Conservation (phyloP, 116 monocot species). For the Trichopus zeylanicus region DNA sequence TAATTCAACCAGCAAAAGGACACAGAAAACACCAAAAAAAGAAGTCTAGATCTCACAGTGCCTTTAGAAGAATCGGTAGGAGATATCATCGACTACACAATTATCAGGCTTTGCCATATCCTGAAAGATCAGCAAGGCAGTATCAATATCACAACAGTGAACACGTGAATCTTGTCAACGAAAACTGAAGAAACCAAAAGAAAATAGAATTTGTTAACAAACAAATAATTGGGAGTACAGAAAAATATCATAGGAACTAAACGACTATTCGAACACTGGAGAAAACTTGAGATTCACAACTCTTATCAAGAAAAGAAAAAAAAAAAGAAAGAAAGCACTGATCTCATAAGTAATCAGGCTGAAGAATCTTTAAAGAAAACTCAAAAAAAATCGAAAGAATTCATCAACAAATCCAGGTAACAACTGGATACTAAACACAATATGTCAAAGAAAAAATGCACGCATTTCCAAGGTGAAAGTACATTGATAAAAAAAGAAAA, state of each 20-base stretch:
- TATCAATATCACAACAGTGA: slow-evolving; percentile 49
- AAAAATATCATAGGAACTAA: no score
- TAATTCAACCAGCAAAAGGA: background rate
- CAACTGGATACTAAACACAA: no score
- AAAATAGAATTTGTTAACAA: background rate
- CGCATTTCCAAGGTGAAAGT: no score
- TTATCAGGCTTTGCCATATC: slow-evolving; percentile 33
- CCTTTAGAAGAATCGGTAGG: slow-evolving; percentile 64
- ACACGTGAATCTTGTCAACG: slow-evolving; percentile 47
- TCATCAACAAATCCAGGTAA: no score
- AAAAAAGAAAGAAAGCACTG: background rate
- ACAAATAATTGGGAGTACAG: no score
- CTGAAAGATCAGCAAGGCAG: slow-evolving; percentile 38
- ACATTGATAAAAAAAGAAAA: no score
- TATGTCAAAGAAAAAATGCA: no score
- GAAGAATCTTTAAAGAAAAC: no score
- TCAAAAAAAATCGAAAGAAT: no score
- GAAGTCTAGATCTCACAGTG: slow-evolving; percentile 8
- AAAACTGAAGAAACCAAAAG: background rate
- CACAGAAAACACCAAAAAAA: background rate
- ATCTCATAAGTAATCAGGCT: no score
- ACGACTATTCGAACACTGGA: no score
- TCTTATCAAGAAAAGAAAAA: background rate
- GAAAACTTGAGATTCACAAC: background rate
- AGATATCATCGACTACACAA: slow-evolving; percentile 49